Percentiles rank a stretch among this genome's conserved stretches.
Evolutionary conservation across 306 rosid species (phyloP).

Genomic region (Begonia masoniana): DNA sequence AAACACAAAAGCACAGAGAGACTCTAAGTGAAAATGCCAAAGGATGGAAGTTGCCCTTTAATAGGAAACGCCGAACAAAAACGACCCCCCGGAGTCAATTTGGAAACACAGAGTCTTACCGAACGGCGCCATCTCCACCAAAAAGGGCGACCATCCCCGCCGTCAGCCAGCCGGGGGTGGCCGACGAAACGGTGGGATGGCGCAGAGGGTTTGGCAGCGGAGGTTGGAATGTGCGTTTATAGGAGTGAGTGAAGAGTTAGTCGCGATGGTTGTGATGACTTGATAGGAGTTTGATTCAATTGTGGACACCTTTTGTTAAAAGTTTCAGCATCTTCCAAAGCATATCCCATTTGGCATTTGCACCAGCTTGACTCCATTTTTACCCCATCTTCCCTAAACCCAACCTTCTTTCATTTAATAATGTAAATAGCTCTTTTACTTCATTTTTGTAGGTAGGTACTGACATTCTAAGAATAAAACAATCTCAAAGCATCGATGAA

Average conservation of each 20-base stretch:
- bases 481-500: too few species aligned
- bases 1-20: conserved; percentile 16
- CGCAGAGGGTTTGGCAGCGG: conserved; percentile 38
- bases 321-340: conserved; percentile 56
- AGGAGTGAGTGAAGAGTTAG: conserved; percentile 14
- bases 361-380: conserved; percentile 7
- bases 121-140: conserved; percentile 12
- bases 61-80: conserved; percentile 21
- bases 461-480: too few species aligned
- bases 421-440: not conserved
- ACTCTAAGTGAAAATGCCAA: conserved; percentile 52
- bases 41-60: conserved; percentile 93
- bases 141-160: too few species aligned
- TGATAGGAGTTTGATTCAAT: conserved; percentile 27
- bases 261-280: conserved; percentile 51
- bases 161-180: conserved; percentile 17
- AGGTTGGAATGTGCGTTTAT: conserved; percentile 40
- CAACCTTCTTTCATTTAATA: conserved; percentile 3
- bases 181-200: conserved; percentile 9
- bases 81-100: not conserved
- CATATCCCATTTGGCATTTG: conserved; percentile 68
- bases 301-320: conserved; percentile 29
- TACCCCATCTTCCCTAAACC: too few species aligned
- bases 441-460: too few species aligned
- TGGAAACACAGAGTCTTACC: too few species aligned